Evolutionary conservation across 2,329 filamentous ascomycete genomes (phyloP).

Genomic region (Akanthomyces lecanii): DNA sequence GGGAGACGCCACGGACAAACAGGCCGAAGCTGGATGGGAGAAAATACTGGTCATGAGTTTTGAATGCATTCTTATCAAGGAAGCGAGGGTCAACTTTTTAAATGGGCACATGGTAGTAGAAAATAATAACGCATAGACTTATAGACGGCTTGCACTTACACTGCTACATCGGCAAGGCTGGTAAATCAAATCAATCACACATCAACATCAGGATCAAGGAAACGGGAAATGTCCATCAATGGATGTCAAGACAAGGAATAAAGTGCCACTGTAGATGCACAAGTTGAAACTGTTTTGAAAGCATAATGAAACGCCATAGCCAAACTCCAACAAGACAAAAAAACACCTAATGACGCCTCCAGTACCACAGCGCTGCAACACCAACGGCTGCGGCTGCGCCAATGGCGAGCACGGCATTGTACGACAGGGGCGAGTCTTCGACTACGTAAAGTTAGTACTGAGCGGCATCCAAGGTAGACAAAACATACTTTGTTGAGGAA

Average conservation of each 20-base stretch:
- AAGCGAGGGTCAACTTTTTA: too few species aligned
- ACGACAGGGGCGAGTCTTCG: slow-evolving; percentile 30
- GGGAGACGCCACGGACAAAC: neutral
- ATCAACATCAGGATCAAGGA: neutral
- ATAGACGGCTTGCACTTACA: neutral
- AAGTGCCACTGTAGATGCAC: slow-evolving; percentile 1
- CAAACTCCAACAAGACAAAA: slow-evolving; percentile 8
- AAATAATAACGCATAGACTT: neutral
- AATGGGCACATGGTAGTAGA: neutral
- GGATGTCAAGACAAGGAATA: slow-evolving; percentile 5
- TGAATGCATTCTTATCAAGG: too few species aligned
- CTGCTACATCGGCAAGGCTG: neutral
- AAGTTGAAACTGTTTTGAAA: slow-evolving; percentile 10
- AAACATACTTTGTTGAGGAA: slow-evolving; percentile 30
- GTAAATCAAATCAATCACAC: neutral
- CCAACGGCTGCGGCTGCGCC: slow-evolving; percentile 35
- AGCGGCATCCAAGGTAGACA: neutral
- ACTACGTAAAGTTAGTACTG: slow-evolving; percentile 19
- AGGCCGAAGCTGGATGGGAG: neutral
- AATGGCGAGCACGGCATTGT: slow-evolving; percentile 30
- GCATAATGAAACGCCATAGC: slow-evolving; percentile 8
- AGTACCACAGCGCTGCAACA: slow-evolving; percentile 37
- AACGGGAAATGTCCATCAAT: neutral
- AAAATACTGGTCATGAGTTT: neutral
- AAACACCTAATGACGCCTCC: slow-evolving; percentile 25